Evolutionary conservation across 805 yeast species (phyloP).

Genomic region (Millerozyma miso): DNA sequence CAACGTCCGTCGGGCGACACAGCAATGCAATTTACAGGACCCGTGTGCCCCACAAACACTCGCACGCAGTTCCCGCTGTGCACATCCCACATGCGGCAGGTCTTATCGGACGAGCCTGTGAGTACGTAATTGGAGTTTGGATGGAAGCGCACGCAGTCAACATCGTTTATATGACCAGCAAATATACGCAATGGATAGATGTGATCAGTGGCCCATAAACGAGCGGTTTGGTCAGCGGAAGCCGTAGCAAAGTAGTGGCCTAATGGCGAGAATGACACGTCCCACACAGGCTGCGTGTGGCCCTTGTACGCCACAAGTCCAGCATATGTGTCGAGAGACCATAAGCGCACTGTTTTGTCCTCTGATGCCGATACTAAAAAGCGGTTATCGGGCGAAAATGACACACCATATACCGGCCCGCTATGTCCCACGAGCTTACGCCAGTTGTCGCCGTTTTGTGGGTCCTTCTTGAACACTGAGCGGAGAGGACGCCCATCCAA

Average conservation of each 20-base stretch:
- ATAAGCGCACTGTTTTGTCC: conserved; percentile 85
- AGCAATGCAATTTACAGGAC: conserved; percentile 80
- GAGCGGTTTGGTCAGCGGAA: conserved; percentile 95
- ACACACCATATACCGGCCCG: conserved; percentile 87
- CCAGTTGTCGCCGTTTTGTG: conserved; percentile 42
- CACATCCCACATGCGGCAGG: conserved; percentile 98
- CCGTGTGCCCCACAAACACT: conserved; percentile 87
- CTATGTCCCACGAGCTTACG: conserved; percentile 81
- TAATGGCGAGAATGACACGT: conserved; percentile 86
- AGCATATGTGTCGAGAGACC: conserved; percentile 91
- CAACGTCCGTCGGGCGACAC: conserved; percentile 97
- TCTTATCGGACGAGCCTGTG: conserved; percentile 93
- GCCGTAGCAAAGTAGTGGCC: conserved; percentile 99
- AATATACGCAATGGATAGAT: conserved; percentile 92
- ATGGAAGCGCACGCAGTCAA: conserved; percentile 91
- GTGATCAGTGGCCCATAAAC: conserved; percentile 97
- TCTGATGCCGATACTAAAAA: conserved; percentile 81
- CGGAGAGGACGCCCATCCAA: conserved; percentile 84
- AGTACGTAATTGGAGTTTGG: conserved; percentile 93
- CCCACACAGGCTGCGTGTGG: conserved; percentile 97
- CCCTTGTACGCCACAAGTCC: conserved; percentile 93
- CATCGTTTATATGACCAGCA: conserved; percentile 97
- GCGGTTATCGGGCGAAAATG: conserved; percentile 86
- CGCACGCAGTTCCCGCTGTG: conserved; percentile 85
- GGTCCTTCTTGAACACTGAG: conserved; percentile 55